These are phyloP conservation scores for Agrocybe chaxingu DNA, from an alignment of 768 basidiomycete genomes.

Conservation along the genomic window DNA sequence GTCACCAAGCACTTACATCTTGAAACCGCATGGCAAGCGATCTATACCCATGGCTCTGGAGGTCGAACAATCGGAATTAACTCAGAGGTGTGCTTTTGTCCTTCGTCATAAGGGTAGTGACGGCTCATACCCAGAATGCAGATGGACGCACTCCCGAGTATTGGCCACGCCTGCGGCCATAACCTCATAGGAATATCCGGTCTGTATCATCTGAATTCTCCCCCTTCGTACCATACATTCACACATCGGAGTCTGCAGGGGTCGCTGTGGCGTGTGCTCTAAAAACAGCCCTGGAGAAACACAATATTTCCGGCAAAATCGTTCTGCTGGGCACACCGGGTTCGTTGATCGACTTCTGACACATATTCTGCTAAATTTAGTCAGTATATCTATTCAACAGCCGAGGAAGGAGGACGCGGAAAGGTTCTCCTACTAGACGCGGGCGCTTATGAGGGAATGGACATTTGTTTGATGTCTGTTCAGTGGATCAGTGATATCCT, in stretches of 20 bases:
- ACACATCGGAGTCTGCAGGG: slow-evolving; percentile 30
- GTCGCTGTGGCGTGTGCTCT: slow-evolving; percentile 70
- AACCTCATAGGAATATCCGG: slow-evolving; percentile 77
- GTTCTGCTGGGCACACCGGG: slow-evolving; percentile 79
- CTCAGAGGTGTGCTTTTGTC: slow-evolving; percentile 51
- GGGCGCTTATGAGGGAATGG: slow-evolving; percentile 76
- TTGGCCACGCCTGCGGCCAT: slow-evolving; percentile 79
- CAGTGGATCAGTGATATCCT: neutral
- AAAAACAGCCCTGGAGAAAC: slow-evolving; percentile 58
- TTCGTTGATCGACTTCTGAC: slow-evolving; percentile 18
- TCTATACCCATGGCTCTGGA: slow-evolving; percentile 59
- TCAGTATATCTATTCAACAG: slow-evolving; percentile 30
- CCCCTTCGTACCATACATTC: neutral
- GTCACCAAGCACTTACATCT: slow-evolving; percentile 61
- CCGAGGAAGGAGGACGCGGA: slow-evolving; percentile 77
- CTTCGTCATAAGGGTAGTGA: too few relatives aligned
- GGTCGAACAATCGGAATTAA: slow-evolving; percentile 76
- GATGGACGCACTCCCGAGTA: slow-evolving; percentile 62
- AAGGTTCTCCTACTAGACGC: slow-evolving; percentile 67
- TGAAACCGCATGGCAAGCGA: slow-evolving; percentile 75
- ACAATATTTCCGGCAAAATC: slow-evolving; percentile 65
- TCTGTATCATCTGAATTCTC: slow-evolving; percentile 3
- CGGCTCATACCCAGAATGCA: slow-evolving; percentile 11
- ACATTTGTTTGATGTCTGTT: slow-evolving; percentile 68
- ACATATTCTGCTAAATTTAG: neutral